phyloP scores from a whole-genome alignment of 345 rosid genomes.

The Xanthoceras sorbifolium region DNA sequence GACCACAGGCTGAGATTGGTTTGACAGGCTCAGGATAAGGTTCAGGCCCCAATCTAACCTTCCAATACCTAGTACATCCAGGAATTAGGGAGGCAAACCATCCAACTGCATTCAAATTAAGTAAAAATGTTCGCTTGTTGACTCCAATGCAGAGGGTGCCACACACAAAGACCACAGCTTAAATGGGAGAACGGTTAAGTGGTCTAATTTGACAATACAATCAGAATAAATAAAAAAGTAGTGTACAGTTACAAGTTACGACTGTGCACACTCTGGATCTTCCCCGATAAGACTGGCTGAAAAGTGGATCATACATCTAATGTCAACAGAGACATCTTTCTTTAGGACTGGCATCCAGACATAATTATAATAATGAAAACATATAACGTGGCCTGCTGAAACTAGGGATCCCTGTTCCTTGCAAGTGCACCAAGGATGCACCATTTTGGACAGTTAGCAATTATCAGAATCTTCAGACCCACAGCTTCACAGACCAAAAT shows the following conservation, averaged over 20 bases:
- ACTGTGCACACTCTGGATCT: not conserved
- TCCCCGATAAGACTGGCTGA: not conserved
- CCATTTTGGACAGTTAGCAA: not conserved
- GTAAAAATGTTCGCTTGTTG: conserved; percentile 7
- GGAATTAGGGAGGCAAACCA: not conserved
- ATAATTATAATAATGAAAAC: not conserved
- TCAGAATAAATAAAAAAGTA: not conserved
- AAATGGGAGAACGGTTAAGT: not conserved
- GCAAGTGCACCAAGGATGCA: not conserved
- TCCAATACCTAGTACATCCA: not conserved
- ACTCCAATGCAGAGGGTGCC: not conserved
- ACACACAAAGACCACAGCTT: not conserved
- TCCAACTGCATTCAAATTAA: not conserved
- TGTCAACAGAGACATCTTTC: not conserved
- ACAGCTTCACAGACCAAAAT: not conserved
- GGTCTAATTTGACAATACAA: not conserved
- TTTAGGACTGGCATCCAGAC: not conserved
- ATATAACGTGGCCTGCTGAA: not conserved
- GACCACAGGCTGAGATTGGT: not conserved
- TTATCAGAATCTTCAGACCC: not conserved
- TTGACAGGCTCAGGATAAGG: not conserved
- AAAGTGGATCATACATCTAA: not conserved
- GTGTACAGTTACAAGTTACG: not conserved
- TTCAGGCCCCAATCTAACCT: not conserved
- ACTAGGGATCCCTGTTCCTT: not conserved